phyloP scores from a whole-genome alignment of 345 rosid species.

The Gossypium turneri region DNA sequence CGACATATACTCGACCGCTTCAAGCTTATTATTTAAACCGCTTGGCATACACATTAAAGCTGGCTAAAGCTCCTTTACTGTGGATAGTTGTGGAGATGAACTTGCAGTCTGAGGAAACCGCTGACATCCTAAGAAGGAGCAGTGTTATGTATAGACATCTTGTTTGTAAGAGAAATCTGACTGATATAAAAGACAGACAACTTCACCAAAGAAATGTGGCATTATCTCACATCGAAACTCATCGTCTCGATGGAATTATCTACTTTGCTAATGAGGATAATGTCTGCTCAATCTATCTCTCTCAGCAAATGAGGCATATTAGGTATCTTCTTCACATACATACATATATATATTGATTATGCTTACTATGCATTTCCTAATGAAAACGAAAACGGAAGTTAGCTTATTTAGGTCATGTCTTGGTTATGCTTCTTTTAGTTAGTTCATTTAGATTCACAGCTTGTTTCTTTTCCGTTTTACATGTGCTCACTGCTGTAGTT shows the following conservation, averaged over 20 bases:
- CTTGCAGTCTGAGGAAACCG: constrained; percentile 51
- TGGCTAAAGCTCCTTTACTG: constrained; percentile 48
- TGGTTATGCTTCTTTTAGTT: too few species aligned
- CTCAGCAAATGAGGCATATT: constrained; percentile 53
- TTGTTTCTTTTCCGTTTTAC: background rate
- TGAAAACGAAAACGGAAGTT: too few species aligned
- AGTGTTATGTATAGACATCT: constrained; percentile 62
- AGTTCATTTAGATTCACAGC: too few species aligned
- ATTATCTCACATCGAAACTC: constrained; percentile 55
- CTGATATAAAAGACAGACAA: constrained; percentile 38
- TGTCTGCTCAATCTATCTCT: constrained; percentile 39
- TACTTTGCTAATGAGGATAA: constrained; percentile 53
- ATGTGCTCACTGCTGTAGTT: background rate
- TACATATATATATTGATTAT: background rate
- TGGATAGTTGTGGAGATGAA: constrained; percentile 67
- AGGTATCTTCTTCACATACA: constrained; percentile 32
- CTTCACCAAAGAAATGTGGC: constrained; percentile 61
- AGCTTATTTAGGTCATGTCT: too few species aligned
- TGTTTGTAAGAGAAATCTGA: constrained; percentile 45
- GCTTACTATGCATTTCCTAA: too few species aligned
- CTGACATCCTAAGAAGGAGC: constrained; percentile 46
- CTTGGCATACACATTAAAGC: constrained; percentile 43
- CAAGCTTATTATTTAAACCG: constrained; percentile 51
- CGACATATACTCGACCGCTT: constrained; percentile 33
- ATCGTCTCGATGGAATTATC: constrained; percentile 56